These are phyloP conservation scores for Gaeumannomyces sp. DNA, from an alignment of 2,329 filamentous ascomycete genomes.

Conservation along the genomic window DNA sequence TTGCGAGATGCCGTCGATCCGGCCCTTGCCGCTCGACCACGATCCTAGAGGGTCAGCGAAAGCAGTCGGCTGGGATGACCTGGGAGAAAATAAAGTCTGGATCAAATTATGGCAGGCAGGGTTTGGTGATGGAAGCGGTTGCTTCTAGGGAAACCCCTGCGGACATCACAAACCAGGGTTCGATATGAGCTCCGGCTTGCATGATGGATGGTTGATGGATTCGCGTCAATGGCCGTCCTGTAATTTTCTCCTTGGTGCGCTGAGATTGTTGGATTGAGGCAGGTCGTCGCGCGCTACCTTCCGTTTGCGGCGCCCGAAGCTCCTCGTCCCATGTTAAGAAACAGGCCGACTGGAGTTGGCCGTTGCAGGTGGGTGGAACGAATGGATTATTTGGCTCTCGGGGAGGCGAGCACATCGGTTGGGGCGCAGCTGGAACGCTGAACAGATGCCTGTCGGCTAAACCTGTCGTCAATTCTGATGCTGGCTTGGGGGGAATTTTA, in stretches of 20 bases:
- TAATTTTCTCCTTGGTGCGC: not conserved
- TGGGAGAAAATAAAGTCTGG: not conserved
- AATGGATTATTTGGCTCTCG: no score
- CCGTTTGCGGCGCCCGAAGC: not conserved
- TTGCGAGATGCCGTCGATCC: not conserved
- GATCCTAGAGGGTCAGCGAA: not conserved
- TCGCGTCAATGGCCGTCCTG: not conserved
- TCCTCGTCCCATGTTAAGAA: not conserved
- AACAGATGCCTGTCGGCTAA: not conserved
- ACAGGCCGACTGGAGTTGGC: not conserved
- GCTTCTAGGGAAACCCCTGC: not conserved
- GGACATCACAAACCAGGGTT: not conserved
- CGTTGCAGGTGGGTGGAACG: no score
- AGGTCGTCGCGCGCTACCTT: not conserved
- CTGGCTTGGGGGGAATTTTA: no score
- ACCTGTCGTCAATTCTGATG: not conserved
- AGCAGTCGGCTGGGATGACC: not conserved
- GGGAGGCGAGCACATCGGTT: no score
- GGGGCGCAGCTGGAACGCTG: no score
- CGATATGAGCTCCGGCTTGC: no score
- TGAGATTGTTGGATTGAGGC: no score
- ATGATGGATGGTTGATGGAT: no score
- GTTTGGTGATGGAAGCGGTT: not conserved
- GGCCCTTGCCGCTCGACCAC: no score
- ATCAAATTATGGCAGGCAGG: no score